Evolutionary conservation across 371 early-diverging fungal genomes (phyloP).

Genomic region (Mortierella sp.): DNA sequence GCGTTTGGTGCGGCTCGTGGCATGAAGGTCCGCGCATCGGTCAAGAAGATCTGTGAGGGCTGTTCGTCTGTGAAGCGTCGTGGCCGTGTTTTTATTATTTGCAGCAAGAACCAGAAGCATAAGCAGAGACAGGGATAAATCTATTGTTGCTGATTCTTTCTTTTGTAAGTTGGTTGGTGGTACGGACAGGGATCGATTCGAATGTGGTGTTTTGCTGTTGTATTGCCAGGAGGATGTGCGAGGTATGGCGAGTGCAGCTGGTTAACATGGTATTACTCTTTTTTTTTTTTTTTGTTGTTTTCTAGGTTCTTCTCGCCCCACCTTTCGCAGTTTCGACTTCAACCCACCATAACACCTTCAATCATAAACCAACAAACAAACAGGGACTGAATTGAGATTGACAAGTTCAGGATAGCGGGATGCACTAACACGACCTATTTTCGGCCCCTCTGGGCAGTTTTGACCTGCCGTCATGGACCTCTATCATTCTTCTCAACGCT

Average conservation of each 20-base stretch:
- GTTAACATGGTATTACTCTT: too few species aligned
- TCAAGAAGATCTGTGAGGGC: conserved; percentile 87
- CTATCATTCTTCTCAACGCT: neutral
- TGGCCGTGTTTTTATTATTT: conserved; percentile 82
- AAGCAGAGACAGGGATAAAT: conserved; percentile 89
- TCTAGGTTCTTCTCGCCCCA: neutral
- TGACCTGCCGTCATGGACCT: neutral
- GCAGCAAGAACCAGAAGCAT: conserved; percentile 86
- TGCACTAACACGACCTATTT: neutral
- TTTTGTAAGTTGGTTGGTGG: neutral
- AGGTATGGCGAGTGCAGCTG: too few species aligned
- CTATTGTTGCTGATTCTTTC: neutral
- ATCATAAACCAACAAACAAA: neutral
- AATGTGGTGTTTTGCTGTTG: too few species aligned
- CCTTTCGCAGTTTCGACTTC: neutral
- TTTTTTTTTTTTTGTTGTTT: too few species aligned
- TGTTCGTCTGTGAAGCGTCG: conserved; percentile 85
- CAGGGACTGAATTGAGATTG: neutral
- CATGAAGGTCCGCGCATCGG: conserved; percentile 87
- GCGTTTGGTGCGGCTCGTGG: conserved; percentile 70
- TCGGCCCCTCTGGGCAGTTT: neutral
- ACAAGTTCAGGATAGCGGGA: neutral
- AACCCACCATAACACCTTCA: neutral
- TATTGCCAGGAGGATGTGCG: too few species aligned
- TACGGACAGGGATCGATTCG: too few species aligned